These are phyloP conservation scores for Cladobotryum protrusum DNA, from an alignment of 2,329 filamentous ascomycete species.

Conservation along the genomic window DNA sequence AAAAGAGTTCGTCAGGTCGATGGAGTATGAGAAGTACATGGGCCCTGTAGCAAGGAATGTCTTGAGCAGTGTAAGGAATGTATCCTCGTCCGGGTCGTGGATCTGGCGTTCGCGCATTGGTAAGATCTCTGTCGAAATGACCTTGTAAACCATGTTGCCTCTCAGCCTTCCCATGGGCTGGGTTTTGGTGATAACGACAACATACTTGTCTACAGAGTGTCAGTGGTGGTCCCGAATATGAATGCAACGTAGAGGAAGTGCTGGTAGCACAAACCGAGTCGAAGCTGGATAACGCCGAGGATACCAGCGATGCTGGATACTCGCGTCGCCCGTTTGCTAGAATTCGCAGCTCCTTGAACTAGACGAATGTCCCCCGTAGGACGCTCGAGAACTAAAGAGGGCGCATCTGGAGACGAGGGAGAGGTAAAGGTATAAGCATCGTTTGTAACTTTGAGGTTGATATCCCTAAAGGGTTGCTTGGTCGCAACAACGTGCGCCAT, in stretches of 20 bases:
- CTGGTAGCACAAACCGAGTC: constrained; percentile 63
- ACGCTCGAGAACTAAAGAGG: constrained; percentile 81
- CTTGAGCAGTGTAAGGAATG: constrained; percentile 77
- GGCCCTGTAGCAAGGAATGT: constrained; percentile 74
- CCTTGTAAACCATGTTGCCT: constrained; percentile 94
- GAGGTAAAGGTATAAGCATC: constrained; percentile 96
- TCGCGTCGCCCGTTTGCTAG: constrained; percentile 62
- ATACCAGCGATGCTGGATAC: constrained; percentile 95
- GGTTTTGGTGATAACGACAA: constrained; percentile 92
- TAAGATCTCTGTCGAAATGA: constrained; percentile 84
- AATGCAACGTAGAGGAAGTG: not conserved
- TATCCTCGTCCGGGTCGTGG: constrained; percentile 90
- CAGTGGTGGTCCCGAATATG: not conserved
- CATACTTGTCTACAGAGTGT: constrained; percentile 69
- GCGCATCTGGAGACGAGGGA: constrained; percentile 83
- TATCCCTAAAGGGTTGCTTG: constrained; percentile 77
- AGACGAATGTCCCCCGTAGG: constrained; percentile 87
- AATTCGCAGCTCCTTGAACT: constrained; percentile 68
- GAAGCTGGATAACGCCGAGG: constrained; percentile 85
- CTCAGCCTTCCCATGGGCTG: constrained; percentile 85
- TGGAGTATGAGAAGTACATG: constrained; percentile 97
- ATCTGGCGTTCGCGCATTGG: constrained; percentile 88
- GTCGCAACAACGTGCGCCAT: constrained; percentile 34
- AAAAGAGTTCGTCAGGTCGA: constrained; percentile 95
- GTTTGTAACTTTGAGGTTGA: constrained; percentile 89